These are phyloP conservation scores for Alternaria sp. DNA, from an alignment of 2,329 filamentous ascomycete species.

Conservation along the genomic window DNA sequence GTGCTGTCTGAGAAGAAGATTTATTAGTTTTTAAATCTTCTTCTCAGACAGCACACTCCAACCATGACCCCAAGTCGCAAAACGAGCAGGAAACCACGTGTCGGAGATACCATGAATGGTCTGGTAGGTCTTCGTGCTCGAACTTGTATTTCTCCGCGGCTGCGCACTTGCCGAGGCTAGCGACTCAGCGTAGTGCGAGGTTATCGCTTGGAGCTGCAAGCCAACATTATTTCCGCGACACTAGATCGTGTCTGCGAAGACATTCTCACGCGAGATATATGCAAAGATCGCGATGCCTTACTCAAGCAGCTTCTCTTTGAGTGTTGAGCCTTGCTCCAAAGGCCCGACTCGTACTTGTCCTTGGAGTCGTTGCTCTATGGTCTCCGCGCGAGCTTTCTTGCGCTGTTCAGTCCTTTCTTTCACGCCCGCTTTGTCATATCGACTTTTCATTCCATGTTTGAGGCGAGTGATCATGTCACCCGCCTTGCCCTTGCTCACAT, in stretches of 20 bases:
- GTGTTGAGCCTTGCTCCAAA: conserved; percentile 14
- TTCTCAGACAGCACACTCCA: too few relatives aligned
- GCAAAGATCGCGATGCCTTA: not conserved
- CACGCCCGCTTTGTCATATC: conserved; percentile 51
- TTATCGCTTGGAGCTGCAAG: not conserved
- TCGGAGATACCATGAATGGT: not conserved
- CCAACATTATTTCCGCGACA: not conserved
- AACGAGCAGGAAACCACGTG: not conserved
- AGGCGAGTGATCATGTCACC: conserved; percentile 92
- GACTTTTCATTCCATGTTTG: conserved; percentile 77
- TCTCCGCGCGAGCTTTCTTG: conserved; percentile 57
- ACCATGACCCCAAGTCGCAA: too few relatives aligned
- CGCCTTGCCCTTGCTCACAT: conserved; percentile 79
- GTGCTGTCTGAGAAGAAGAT: too few relatives aligned
- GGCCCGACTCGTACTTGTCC: conserved; percentile 59
- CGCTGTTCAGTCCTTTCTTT: conserved; percentile 35
- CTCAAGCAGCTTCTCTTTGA: conserved; percentile 11
- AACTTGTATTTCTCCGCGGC: conserved; percentile 25
- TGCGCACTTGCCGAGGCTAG: not conserved
- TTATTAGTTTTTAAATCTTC: too few relatives aligned
- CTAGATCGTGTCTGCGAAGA: not conserved
- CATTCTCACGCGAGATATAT: not conserved
- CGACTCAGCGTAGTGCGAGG: not conserved
- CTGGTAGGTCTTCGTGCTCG: not conserved
- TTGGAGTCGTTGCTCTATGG: conserved; percentile 47